Evolutionary conservation across 441 rosid species (phyloP), one percentile per base, ranked within the genome.

Genomic region (Gossypium schwendimanii): DNA sequence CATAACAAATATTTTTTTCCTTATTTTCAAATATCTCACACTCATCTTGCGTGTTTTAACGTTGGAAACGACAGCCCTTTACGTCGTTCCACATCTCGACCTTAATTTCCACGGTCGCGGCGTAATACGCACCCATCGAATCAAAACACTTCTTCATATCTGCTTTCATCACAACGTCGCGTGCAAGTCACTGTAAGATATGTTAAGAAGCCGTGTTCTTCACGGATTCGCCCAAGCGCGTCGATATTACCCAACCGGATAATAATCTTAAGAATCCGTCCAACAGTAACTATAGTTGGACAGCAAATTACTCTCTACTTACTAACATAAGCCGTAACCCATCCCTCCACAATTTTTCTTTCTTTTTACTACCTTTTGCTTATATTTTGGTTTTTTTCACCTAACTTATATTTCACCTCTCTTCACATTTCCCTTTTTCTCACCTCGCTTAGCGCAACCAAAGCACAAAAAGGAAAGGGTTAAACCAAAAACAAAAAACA

Each of bases 321-420:
- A 53, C 79, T 73, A 73, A 76, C 71, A 50, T 79, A 33, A 63
- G 76, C 55, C 55, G 77, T 15, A n/a, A 50, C 21, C 17, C 15
- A 50, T 15, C 20, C 7, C 18, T 15, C 53, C 55, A 50, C 3
- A 50, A 50, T n/a, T 50, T 50, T 15, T 53, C 21, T 52, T 52
- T 10, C 21, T n/a, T 50, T 15, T 36, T 54, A 31, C 45, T 15
- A 31, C 8, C 10, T 69, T 69, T 20, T 12, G 36, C 15, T 15
- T n/a, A 36, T 61, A 33, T 49, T 75, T 62, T 57, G 28, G 58
- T 31, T 24, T 21, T 61, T 6, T 75, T 69, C 52, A 41, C 63
- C 24, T 1, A 76, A 73, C 80, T 74, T 75, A 77, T 73, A 67
- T 69, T 74, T 66, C 69, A 75, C 67, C 6, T 57, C 60, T 26